Evolutionary conservation across 1,139 yeast genomes (phyloP).

Genomic region (Meyerozyma elateridarum): DNA sequence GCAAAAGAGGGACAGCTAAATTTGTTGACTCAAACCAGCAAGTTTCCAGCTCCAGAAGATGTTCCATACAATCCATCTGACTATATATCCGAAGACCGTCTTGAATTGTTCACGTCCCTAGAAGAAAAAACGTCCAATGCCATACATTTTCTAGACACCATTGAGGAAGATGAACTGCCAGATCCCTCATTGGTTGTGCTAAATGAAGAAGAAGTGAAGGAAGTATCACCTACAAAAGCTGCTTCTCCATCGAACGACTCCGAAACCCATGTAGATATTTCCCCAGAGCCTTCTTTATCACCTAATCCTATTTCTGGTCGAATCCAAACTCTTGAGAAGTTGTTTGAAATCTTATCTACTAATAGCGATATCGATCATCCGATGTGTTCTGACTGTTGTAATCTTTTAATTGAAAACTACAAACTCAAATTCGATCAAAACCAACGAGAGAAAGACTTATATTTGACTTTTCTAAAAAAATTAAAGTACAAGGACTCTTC

Average conservation of each 20-base stretch:
- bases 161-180: slow-evolving; percentile 12
- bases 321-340: slow-evolving; percentile 60
- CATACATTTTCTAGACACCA: slow-evolving; percentile 12
- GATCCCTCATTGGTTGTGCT: slow-evolving; percentile 3
- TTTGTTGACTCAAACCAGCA: slow-evolving; percentile 22
- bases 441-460: slow-evolving; percentile 74
- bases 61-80: slow-evolving; percentile 22
- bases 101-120: slow-evolving; percentile 23
- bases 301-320: slow-evolving; percentile 23
- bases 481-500: slow-evolving; percentile 36
- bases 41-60: slow-evolving; percentile 3
- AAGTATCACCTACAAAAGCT: slow-evolving; percentile 13
- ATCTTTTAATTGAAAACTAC: slow-evolving; percentile 58
- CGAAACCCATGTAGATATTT: background rate
- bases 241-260: slow-evolving; percentile 5
- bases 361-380: slow-evolving; percentile 85
- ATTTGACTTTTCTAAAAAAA: slow-evolving; percentile 65
- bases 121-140: slow-evolving; percentile 13
- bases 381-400: slow-evolving; percentile 82
- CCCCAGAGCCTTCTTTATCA: slow-evolving; percentile 11
- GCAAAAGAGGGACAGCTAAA: slow-evolving; percentile 32
- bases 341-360: slow-evolving; percentile 49
- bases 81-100: slow-evolving; percentile 30
- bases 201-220: slow-evolving; percentile 17
- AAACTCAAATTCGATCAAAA: slow-evolving; percentile 69